Conservation (phyloP, 208 protist species). For the Tritrichomonas foetus region DNA sequence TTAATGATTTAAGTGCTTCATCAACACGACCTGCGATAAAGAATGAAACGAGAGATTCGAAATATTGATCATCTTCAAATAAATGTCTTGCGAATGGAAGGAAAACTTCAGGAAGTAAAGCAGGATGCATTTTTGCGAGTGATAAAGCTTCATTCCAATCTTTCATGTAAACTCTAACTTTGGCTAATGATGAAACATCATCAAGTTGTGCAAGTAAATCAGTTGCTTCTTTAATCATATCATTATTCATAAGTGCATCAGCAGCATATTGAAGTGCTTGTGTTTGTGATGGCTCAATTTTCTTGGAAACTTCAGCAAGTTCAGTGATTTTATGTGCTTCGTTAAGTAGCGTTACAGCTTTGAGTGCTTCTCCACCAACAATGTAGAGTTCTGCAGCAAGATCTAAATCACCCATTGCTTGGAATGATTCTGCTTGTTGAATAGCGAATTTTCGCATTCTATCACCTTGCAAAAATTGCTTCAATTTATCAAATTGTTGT, state of each 20-base stretch:
- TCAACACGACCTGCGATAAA: slow-evolving; percentile 14
- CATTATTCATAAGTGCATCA: not conserved
- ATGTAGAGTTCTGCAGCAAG: not conserved
- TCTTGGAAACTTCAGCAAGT: not conserved
- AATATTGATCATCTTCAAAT: slow-evolving; percentile 25
- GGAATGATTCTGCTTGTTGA: not conserved
- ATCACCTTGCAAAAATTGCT: not conserved
- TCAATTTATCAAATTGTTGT: not conserved
- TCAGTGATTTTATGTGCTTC: not conserved
- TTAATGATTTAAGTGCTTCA: not conserved
- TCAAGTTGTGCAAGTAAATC: not conserved
- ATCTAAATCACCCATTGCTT: not conserved
- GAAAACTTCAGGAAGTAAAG: not conserved
- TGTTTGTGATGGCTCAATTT: slow-evolving; percentile 6
- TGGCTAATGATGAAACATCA: not conserved
- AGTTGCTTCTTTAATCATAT: not conserved
- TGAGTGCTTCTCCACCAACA: not conserved
- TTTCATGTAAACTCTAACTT: not conserved
- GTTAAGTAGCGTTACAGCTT: not conserved
- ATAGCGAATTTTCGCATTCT: not conserved
- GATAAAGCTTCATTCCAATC: slow-evolving; percentile 22
- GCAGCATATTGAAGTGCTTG: not conserved
- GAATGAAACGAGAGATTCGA: not conserved
- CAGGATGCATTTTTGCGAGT: slow-evolving; percentile 26
- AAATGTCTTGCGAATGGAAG: not conserved